Percentiles rank a stretch among this genome's conserved stretches.
Conservation (phyloP, 164 flowering plant species). For the Annona squamosa region DNA sequence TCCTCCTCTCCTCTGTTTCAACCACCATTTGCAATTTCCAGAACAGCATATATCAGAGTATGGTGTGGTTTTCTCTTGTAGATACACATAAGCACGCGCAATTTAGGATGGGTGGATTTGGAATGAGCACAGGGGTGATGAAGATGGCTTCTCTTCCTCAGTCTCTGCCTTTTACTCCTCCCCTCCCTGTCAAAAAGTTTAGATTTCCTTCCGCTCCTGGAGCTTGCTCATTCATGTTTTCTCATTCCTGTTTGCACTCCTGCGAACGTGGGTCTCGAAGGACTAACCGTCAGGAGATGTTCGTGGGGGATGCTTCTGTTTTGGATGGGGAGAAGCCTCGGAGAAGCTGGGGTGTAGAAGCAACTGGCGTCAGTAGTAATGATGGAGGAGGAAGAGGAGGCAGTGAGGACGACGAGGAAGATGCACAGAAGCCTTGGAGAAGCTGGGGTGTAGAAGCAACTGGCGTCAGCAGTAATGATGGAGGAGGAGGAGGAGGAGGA, state of each 20-base stretch:
- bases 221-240: constrained; percentile 16
- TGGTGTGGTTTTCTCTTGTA: too few relatives aligned
- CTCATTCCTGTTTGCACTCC: constrained; percentile 6
- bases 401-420: constrained; percentile 21
- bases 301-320: constrained; percentile 8
- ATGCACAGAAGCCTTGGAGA: constrained; percentile 22
- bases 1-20: too few relatives aligned
- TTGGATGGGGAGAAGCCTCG: constrained; percentile 16
- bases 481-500: too few relatives aligned
- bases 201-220: constrained; percentile 11
- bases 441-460: constrained; percentile 23
- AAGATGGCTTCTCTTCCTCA: constrained; percentile 43
- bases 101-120: background rate
- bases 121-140: background rate
- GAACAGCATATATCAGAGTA: too few relatives aligned
- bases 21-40: too few relatives aligned
- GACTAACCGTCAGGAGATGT: constrained; percentile 2
- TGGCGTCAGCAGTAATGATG: constrained; percentile 15
- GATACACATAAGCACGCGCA: too few relatives aligned
- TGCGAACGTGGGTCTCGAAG: constrained; percentile 14
- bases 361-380: constrained; percentile 16
- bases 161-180: constrained; percentile 27
- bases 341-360: constrained; percentile 28
- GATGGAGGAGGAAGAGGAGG: constrained; percentile 21
- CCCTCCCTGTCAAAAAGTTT: constrained; percentile 19